phyloP scores from a whole-genome alignment of 371 early-diverging fungal species.

The Smittium mucronatum region DNA sequence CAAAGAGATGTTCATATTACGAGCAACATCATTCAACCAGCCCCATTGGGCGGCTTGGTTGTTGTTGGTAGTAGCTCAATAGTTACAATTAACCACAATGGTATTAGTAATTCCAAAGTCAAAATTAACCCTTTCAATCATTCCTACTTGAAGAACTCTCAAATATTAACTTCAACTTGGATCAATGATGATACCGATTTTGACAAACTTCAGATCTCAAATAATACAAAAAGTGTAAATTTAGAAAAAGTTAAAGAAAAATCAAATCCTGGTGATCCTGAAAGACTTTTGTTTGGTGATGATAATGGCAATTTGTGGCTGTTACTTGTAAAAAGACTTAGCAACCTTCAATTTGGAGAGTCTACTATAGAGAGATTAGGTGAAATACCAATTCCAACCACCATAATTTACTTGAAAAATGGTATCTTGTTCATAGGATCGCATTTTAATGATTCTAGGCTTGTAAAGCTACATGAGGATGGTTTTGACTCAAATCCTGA shows the following conservation, averaged over 20 bases:
- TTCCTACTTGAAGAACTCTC: slow-evolving; percentile 15
- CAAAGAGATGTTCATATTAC: slow-evolving; percentile 35
- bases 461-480: slow-evolving; percentile 34
- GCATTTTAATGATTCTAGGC: slow-evolving; percentile 64
- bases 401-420: slow-evolving; percentile 52
- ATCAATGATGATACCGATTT: slow-evolving; percentile 13
- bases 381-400: slow-evolving; percentile 40
- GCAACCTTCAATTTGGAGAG: slow-evolving; percentile 14
- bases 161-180: slow-evolving; percentile 21
- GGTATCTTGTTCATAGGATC: slow-evolving; percentile 68
- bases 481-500: not conserved
- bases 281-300: slow-evolving; percentile 61
- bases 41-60: slow-evolving; percentile 49
- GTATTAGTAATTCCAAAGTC: slow-evolving; percentile 41
- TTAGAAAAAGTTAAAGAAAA: not conserved
- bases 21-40: slow-evolving; percentile 42
- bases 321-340: slow-evolving; percentile 33
- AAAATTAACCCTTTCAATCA: slow-evolving; percentile 17
- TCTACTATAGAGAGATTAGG: slow-evolving; percentile 35
- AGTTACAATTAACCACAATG: slow-evolving; percentile 26
- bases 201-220: not conserved
- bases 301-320: slow-evolving; percentile 51
- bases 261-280: not conserved
- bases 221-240: not conserved
- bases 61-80: slow-evolving; percentile 39